These are phyloP conservation scores for Cryphonectria carpinicola DNA, from an alignment of 2,329 filamentous ascomycete species.

Conservation along the genomic window DNA sequence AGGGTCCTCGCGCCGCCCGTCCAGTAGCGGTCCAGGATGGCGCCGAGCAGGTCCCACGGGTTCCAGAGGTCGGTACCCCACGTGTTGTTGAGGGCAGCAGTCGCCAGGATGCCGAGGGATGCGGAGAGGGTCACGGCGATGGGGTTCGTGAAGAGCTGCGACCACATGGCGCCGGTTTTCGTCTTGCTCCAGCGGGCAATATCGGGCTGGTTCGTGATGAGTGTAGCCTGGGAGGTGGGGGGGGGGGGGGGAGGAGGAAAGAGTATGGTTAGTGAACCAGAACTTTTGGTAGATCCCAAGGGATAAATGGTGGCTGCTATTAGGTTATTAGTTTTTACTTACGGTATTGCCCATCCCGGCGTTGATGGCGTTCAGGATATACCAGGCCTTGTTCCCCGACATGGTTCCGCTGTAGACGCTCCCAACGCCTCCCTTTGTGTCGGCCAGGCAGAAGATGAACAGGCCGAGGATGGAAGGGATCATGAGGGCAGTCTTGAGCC, in stretches of 20 bases:
- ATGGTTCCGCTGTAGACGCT: conserved; percentile 32
- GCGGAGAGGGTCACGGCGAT: conserved; percentile 46
- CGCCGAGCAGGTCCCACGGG: conserved; percentile 32
- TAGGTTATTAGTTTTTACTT: background rate
- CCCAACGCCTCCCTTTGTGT: conserved; percentile 41
- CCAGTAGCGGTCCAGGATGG: conserved; percentile 33
- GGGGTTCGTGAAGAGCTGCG: conserved; percentile 46
- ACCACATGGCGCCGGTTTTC: conserved; percentile 44
- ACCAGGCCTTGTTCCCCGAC: conserved; percentile 18
- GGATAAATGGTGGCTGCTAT: too few species aligned
- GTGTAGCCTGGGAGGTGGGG: conserved; percentile 35
- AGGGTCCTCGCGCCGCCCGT: conserved; percentile 26
- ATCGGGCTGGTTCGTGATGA: conserved; percentile 49
- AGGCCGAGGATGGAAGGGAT: conserved; percentile 39
- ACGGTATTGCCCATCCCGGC: conserved; percentile 38
- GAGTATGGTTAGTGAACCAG: background rate
- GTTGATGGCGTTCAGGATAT: conserved; percentile 42
- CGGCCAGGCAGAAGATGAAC: conserved; percentile 44
- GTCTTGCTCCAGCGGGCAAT: conserved; percentile 47
- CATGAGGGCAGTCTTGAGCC: conserved; percentile 46
- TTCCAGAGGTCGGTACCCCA: conserved; percentile 41
- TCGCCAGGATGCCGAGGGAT: conserved; percentile 48
- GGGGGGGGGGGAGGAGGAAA: conserved; percentile 7
- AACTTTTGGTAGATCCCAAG: too few species aligned
- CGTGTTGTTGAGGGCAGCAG: conserved; percentile 46